phyloP scores from a whole-genome alignment of 176 grass and related monocot genomes.

The Zoysia japonica region DNA sequence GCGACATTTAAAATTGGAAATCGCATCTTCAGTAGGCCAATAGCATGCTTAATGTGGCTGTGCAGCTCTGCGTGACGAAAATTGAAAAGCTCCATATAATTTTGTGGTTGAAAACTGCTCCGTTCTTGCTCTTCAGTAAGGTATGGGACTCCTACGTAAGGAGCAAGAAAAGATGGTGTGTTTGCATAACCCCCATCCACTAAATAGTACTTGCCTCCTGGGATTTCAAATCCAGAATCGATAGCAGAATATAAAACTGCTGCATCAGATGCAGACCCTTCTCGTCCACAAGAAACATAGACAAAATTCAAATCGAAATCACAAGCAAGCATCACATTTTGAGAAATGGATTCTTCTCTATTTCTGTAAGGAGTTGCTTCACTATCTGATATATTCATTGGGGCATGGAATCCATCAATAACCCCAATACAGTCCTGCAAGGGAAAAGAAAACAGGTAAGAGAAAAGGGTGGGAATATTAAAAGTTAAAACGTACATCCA shows the following conservation, averaged over 20 bases:
- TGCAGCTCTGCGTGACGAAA: constrained; percentile 46
- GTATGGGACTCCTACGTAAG: constrained; percentile 29
- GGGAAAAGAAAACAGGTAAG: neutral
- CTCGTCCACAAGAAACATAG: constrained; percentile 27
- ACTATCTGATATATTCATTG: constrained; percentile 43
- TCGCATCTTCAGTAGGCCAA: constrained; percentile 43
- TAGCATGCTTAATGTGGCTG: constrained; percentile 42
- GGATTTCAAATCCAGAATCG: constrained; percentile 48
- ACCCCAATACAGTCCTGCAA: constrained; percentile 49
- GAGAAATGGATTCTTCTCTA: constrained; percentile 43
- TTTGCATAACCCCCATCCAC: constrained; percentile 48
- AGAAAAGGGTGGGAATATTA: constrained; percentile 12
- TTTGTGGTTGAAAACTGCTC: constrained; percentile 23
- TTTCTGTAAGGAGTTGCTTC: constrained; percentile 50
- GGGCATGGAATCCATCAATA: constrained; percentile 45
- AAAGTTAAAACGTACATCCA: neutral
- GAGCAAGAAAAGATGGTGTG: constrained; percentile 50
- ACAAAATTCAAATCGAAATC: constrained; percentile 57
- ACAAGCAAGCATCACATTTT: constrained; percentile 53
- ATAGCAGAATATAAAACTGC: constrained; percentile 41
- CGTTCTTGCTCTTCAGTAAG: constrained; percentile 32
- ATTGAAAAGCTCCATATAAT: constrained; percentile 64
- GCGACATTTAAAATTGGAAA: constrained; percentile 58
- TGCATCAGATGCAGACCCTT: constrained; percentile 43
- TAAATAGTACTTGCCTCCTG: constrained; percentile 47